phyloP scores from a whole-genome alignment of 2,329 filamentous ascomycete species.

The Penicillium sp. region DNA sequence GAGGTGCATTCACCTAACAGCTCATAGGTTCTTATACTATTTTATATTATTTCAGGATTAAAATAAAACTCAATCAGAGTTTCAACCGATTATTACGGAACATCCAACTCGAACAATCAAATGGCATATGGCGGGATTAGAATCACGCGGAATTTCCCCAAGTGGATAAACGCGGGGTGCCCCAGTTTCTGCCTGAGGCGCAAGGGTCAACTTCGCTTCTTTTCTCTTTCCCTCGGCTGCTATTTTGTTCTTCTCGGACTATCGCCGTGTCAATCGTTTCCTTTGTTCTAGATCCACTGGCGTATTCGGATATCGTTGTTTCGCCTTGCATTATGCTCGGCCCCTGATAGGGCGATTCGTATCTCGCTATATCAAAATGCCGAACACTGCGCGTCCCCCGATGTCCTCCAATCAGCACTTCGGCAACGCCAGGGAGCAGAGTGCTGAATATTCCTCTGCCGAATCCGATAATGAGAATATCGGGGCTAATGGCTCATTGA shows the following conservation, averaged over 20 bases:
- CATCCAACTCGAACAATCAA: not conserved
- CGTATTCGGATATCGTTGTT: not conserved
- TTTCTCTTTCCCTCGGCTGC: slow-evolving; percentile 13
- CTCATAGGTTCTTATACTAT: no score
- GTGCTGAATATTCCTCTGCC: slow-evolving; percentile 37
- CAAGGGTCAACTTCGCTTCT: slow-evolving; percentile 10
- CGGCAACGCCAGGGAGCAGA: slow-evolving; percentile 32
- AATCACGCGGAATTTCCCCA: slow-evolving; percentile 2
- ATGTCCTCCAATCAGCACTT: slow-evolving; percentile 23
- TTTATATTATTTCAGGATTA: no score
- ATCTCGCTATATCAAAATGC: slow-evolving; percentile 38
- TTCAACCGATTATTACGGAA: no score
- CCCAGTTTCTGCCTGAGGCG: slow-evolving; percentile 26
- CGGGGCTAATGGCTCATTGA: slow-evolving; percentile 34
- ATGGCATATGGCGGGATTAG: not conserved
- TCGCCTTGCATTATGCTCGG: slow-evolving; percentile 21
- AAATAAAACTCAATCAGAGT: no score
- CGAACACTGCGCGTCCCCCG: slow-evolving; percentile 32
- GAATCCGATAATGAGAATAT: slow-evolving; percentile 38
- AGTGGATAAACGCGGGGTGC: slow-evolving; percentile 28
- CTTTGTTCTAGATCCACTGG: not conserved
- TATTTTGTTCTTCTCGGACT: slow-evolving; percentile 11
- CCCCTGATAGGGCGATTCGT: slow-evolving; percentile 19
- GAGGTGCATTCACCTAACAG: no score
- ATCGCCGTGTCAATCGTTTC: slow-evolving; percentile 6